Base-by-base conservation (phyloP, 2,329 filamentous ascomycete species). In the Laburnicola sp. region DNA sequence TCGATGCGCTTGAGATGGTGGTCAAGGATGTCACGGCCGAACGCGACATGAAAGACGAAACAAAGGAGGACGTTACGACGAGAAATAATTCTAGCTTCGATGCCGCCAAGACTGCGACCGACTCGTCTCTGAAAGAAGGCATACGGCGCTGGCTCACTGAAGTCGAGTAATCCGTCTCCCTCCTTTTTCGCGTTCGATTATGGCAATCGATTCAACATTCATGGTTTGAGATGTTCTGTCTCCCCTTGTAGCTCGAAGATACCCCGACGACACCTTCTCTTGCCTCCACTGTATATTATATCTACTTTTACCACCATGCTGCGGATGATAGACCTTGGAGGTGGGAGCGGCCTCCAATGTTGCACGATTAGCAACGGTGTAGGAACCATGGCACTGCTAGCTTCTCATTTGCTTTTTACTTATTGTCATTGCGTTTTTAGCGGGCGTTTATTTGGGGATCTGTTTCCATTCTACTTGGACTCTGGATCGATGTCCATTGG, bases 1-100 rank as follows among this genome's bases (percentile, higher is more conserved):
- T 90, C 32, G 86, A 85, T 37, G 85, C 87, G 2, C 75, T 91
- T 3, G 85, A 88, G 63, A 79, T 84, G 43, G 82, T 89, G 23
- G 86, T 88, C 10, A 82, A 81, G 48, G 82, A 86, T 46, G 85
- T 87, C 71, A 79, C 59, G 72, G 78, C 54, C 2, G 68, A 72
- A 51, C 62, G 65, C 2, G 62, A 40, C 31, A 54, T 53, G 3
- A 62, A 62, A 35, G 60, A 56, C 4, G 45, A 45, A 4, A 23
- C 46, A 16, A 65, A 60, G 26, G 51, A 66, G 9, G 70, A 72
- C 25, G 53, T 54, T 32, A 70, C 46, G 58, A 62, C 32, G 25
- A 68, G 45, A 57, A 60, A 53, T 46, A 70, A 62, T 42, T 57
- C 65, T 7, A 48, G 54, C 30, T 58, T 57, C 56, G 30, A 52